These are phyloP conservation scores for Lindgomyces ingoldianus DNA, from an alignment of 495 filamentous ascomycete species.

Conservation along the genomic window DNA sequence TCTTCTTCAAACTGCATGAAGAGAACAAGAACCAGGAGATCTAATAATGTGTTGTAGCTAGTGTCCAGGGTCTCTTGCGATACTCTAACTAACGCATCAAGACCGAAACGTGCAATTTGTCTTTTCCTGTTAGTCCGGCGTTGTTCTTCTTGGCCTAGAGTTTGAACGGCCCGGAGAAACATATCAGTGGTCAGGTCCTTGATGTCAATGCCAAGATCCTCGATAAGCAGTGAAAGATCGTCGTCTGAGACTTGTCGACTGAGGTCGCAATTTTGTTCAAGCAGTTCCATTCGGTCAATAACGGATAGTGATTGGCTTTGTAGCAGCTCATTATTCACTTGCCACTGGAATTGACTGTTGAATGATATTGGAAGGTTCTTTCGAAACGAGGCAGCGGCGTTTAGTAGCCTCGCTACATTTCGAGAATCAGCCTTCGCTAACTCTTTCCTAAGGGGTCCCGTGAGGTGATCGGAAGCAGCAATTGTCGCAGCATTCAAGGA, in stretches of 20 bases:
- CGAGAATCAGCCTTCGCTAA: conserved; percentile 3
- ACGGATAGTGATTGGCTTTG: conserved; percentile 65
- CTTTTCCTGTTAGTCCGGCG: conserved; percentile 45
- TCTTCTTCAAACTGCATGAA: conserved; percentile 79
- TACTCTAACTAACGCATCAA: conserved; percentile 68
- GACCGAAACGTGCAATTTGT: conserved; percentile 59
- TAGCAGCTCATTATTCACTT: conserved; percentile 61
- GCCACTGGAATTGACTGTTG: conserved; percentile 13
- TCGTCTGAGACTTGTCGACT: conserved; percentile 73
- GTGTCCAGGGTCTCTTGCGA: conserved; percentile 75
- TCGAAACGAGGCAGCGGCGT: conserved; percentile 28
- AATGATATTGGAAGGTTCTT: conserved; percentile 21
- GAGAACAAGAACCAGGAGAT: conserved; percentile 78
- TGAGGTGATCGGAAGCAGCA: background rate
- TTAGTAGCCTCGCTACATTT: conserved; percentile 25
- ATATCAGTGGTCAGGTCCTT: conserved; percentile 54
- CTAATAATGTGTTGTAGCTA: conserved; percentile 69
- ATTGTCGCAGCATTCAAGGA: conserved; percentile 53
- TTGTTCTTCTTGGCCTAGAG: conserved; percentile 35
- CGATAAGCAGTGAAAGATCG: conserved; percentile 52
- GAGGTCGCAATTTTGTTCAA: conserved; percentile 73
- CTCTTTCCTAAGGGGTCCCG: conserved; percentile 13
- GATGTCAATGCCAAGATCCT: conserved; percentile 55
- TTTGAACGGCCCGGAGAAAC: conserved; percentile 54
- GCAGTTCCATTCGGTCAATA: conserved; percentile 65